Conservation (phyloP, 768 basidiomycete genomes). For the Calvatia gigantea region DNA sequence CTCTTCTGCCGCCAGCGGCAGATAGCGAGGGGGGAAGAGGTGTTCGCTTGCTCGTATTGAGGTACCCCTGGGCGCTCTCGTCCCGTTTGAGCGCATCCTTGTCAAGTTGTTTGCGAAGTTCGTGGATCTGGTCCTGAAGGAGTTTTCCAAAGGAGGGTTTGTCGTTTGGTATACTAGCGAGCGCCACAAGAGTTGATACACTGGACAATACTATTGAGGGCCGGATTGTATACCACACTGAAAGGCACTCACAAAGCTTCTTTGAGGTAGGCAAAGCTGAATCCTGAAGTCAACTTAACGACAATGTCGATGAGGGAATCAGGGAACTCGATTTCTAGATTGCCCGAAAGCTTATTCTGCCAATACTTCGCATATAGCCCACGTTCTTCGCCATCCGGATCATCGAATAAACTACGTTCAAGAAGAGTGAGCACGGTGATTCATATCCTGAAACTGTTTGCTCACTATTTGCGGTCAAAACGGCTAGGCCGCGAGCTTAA, state of each 20-base stretch:
- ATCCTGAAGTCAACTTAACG: slow-evolving; percentile 56
- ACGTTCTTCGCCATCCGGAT: slow-evolving; percentile 65
- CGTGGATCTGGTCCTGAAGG: slow-evolving; percentile 56
- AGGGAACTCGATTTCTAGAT: slow-evolving; percentile 63
- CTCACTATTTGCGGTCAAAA: slow-evolving; percentile 85
- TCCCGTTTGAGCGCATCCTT: slow-evolving; percentile 21
- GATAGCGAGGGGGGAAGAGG: not conserved
- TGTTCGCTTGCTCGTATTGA: slow-evolving; percentile 32
- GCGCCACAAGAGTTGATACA: slow-evolving; percentile 67
- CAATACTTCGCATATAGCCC: slow-evolving; percentile 71
- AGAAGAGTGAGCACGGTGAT: not conserved
- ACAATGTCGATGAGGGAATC: slow-evolving; percentile 59
- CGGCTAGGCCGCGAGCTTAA: slow-evolving; percentile 76
- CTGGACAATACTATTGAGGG: slow-evolving; percentile 30
- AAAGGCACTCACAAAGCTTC: slow-evolving; percentile 71
- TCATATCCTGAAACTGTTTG: slow-evolving; percentile 9
- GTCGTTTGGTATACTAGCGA: slow-evolving; percentile 51
- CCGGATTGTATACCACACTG: not conserved
- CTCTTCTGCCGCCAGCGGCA: slow-evolving; percentile 5
- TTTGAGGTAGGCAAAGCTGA: slow-evolving; percentile 88
- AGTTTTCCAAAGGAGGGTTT: slow-evolving; percentile 47
- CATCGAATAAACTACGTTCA: slow-evolving; percentile 60
- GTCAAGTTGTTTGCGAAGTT: slow-evolving; percentile 64
- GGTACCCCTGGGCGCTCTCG: not conserved
- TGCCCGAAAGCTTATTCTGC: slow-evolving; percentile 70